Conservation (phyloP, 2,329 filamentous ascomycete genomes). For the Fusarium nisikadoi region DNA sequence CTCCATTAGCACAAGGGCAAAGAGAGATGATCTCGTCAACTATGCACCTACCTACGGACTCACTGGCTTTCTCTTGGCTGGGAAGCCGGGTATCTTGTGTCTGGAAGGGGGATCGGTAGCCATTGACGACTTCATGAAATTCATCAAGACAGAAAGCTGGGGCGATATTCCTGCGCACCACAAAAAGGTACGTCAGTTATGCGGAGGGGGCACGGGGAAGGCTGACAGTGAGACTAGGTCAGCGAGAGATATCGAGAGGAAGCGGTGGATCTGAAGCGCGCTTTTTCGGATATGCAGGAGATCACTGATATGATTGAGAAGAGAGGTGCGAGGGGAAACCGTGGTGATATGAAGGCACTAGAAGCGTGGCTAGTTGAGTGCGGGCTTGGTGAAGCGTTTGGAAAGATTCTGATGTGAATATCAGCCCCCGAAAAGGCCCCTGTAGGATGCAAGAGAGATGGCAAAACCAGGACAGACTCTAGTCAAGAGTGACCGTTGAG, state of each 20-base stretch:
- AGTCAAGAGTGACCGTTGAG: rapidly evolving
- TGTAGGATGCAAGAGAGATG: background rate
- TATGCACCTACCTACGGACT: slow-evolving; percentile 63
- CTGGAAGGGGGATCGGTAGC: slow-evolving; percentile 59
- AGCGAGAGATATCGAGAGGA: slow-evolving; percentile 64
- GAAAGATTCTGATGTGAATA: slow-evolving; percentile 41
- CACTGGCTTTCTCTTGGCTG: slow-evolving; percentile 69
- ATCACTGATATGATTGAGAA: slow-evolving; percentile 63
- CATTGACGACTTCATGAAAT: slow-evolving; percentile 70
- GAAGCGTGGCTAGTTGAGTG: slow-evolving; percentile 59
- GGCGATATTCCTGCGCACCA: slow-evolving; percentile 70
- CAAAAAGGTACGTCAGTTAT: slow-evolving; percentile 59
- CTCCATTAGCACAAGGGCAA: slow-evolving; percentile 67
- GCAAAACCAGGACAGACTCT: background rate
- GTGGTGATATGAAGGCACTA: slow-evolving; percentile 64
- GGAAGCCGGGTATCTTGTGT: slow-evolving; percentile 67
- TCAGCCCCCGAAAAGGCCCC: too few relatives aligned
- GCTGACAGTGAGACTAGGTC: slow-evolving; percentile 41
- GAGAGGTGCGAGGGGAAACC: slow-evolving; percentile 60
- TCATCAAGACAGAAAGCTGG: slow-evolving; percentile 72
- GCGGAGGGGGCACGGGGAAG: rapidly evolving
- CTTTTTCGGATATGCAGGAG: slow-evolving; percentile 66
- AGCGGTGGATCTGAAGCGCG: slow-evolving; percentile 46
- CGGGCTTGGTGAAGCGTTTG: slow-evolving; percentile 41
- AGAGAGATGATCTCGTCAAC: slow-evolving; percentile 66